Base-by-base conservation (phyloP, 2,329 filamentous ascomycete genomes). In the Aspergillus uvarum region DNA sequence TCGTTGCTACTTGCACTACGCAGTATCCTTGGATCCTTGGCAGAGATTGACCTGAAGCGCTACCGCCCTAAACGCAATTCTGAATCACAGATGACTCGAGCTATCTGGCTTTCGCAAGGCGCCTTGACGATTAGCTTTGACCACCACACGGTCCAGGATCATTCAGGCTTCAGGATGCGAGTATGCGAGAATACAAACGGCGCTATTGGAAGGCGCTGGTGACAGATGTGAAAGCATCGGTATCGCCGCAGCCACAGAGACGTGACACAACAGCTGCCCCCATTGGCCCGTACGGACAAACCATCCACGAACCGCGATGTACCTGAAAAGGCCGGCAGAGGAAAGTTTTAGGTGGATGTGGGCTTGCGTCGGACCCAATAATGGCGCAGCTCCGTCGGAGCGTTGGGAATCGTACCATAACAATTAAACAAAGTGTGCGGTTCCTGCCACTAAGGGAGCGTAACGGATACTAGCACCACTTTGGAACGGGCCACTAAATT, bases 371-470 rank as follows among this genome's bases (percentile, higher is more conserved):
- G 5, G 14, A 16, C 14, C 38, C 38, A 44, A 44, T 32, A 54
- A 47, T 47, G 35, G 29, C 24, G 38, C 52, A 29, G 38, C 38
- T 4, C 35, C 6, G 35, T 24, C 38, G 38, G 52, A 54, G 38
- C 52, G 52, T 54, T 54, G 52, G 38, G 38, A 44, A 54, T 42
- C 38, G 38, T 47, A 47, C 38, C 38, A 44, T 19, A 44, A 44
- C 38, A 16, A 44, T 44, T 16, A 19, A 44, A 44, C 38, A 44
- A 44, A 44, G 52, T 19, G 29, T 47, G 21, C 47, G 44, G 52
- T 54, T 42, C 52, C 52, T 54, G 24, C 52, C 52, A 54, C 52
- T 54, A 54, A 54, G 32, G 24, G 38, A 54, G 47, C 35, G 26
- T 26, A 54, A 54, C 42, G 52, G 44, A 24, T 22, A 44, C 38